Conservation (phyloP, 495 filamentous ascomycete genomes). For the Xylaria cubensis region DNA sequence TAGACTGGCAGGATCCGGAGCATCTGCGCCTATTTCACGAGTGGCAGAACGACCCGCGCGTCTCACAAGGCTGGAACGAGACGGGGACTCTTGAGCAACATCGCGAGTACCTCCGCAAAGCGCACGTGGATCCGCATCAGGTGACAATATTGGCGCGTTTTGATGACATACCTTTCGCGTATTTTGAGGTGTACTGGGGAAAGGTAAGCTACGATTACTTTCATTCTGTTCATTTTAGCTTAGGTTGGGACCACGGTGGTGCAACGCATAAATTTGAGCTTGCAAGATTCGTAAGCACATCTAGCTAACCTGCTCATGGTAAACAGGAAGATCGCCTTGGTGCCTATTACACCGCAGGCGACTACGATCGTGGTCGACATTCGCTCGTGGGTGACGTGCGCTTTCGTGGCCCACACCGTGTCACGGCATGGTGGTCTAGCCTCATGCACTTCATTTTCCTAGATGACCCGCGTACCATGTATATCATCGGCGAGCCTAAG, state of each 20-base stretch:
- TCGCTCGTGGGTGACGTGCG: slow-evolving; percentile 69
- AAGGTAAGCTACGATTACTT: slow-evolving; percentile 54
- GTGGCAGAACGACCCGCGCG: slow-evolving; percentile 76
- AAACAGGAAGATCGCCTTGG: slow-evolving; percentile 69
- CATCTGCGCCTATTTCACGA: slow-evolving; percentile 68
- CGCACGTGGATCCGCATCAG: slow-evolving; percentile 68
- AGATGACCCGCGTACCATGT: slow-evolving; percentile 68
- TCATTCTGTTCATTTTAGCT: background rate
- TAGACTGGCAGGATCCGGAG: slow-evolving; percentile 59
- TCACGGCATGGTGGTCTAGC: slow-evolving; percentile 72
- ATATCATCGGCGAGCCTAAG: slow-evolving; percentile 71
- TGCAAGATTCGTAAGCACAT: background rate
- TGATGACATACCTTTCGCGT: slow-evolving; percentile 66
- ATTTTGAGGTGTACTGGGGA: slow-evolving; percentile 76
- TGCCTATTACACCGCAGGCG: slow-evolving; percentile 66
- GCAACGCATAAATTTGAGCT: background rate
- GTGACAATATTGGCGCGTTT: slow-evolving; percentile 68
- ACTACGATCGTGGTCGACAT: slow-evolving; percentile 73
- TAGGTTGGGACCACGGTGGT: no score
- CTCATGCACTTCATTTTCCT: slow-evolving; percentile 75
- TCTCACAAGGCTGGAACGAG: slow-evolving; percentile 73
- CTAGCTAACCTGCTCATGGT: background rate
- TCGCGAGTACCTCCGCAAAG: slow-evolving; percentile 63
- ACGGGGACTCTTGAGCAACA: slow-evolving; percentile 69
- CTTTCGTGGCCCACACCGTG: slow-evolving; percentile 69